Evolutionary conservation across 768 basidiomycete species (phyloP).

Genomic region (Boletus bicolor): DNA sequence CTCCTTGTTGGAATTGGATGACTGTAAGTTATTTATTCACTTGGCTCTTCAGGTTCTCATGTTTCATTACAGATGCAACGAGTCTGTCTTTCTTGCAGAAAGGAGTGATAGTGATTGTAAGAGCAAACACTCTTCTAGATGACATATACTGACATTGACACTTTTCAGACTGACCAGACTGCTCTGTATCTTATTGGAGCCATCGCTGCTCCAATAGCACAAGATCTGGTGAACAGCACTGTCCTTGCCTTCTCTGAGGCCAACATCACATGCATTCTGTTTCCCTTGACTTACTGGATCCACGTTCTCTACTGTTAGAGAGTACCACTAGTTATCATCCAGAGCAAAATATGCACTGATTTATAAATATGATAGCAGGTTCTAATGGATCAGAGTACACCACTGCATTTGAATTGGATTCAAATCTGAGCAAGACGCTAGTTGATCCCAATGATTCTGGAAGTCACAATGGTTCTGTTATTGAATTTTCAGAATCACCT

Average conservation of each 20-base stretch:
- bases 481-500: too few species aligned
- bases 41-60: neutral
- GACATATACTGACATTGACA: neutral
- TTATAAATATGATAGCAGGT: too few species aligned
- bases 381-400: too few species aligned
- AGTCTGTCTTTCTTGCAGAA: slow-evolving; percentile 56
- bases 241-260: slow-evolving; percentile 52
- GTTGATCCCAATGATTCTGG: too few species aligned
- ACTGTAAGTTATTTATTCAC: slow-evolving; percentile 44
- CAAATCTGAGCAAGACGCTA: too few species aligned
- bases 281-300: too few species aligned
- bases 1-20: slow-evolving; percentile 58
- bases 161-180: slow-evolving; percentile 53
- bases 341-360: too few species aligned
- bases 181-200: slow-evolving; percentile 68
- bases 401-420: too few species aligned
- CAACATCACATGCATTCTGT: slow-evolving; percentile 53
- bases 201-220: slow-evolving; percentile 63
- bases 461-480: too few species aligned
- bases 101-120: slow-evolving; percentile 52
- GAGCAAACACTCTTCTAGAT: slow-evolving; percentile 8
- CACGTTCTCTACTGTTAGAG: too few species aligned
- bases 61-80: slow-evolving; percentile 42
- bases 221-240: slow-evolving; percentile 59
- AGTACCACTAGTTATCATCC: too few species aligned